Evolutionary conservation across 75 land plant species (phyloP).

Genomic region (Adiantum capillusveneris): DNA sequence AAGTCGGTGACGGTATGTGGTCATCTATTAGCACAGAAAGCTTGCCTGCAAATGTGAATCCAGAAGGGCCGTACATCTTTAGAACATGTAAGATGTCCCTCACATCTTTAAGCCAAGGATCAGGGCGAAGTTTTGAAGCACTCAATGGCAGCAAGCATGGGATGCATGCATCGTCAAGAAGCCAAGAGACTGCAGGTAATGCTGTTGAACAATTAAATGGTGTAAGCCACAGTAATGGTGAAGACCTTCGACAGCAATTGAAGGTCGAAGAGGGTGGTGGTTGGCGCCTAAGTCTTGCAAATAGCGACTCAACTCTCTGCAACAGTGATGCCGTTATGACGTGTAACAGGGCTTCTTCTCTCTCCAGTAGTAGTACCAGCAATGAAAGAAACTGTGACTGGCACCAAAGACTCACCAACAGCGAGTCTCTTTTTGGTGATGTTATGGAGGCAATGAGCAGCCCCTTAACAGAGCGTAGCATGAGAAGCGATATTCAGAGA

Average conservation of each 20-base stretch:
- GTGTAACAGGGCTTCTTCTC: too few species aligned
- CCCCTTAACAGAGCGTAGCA: too few species aligned
- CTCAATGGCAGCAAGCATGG: too few species aligned
- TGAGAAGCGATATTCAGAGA: background rate
- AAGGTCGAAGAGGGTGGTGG: too few species aligned
- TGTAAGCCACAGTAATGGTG: background rate
- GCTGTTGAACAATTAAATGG: background rate
- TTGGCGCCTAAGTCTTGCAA: too few species aligned
- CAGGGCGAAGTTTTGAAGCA: background rate
- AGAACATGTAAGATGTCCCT: background rate
- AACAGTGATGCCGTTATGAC: too few species aligned
- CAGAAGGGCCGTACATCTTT: slow-evolving; percentile 4
- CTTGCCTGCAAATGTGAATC: background rate
- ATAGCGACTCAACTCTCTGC: too few species aligned
- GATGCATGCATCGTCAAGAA: background rate
- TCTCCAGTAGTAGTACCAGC: too few species aligned
- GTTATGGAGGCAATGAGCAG: too few species aligned
- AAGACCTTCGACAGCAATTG: background rate
- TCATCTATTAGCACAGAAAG: slow-evolving; percentile 4
- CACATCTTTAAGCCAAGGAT: background rate
- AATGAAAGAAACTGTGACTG: too few species aligned
- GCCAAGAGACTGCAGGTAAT: background rate
- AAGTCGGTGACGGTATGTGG: slow-evolving; percentile 15
- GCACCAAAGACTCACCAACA: too few species aligned
- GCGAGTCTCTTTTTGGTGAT: too few species aligned